Evolutionary conservation across 306 rosid genomes (phyloP).

Genomic region (Malus asiatica): DNA sequence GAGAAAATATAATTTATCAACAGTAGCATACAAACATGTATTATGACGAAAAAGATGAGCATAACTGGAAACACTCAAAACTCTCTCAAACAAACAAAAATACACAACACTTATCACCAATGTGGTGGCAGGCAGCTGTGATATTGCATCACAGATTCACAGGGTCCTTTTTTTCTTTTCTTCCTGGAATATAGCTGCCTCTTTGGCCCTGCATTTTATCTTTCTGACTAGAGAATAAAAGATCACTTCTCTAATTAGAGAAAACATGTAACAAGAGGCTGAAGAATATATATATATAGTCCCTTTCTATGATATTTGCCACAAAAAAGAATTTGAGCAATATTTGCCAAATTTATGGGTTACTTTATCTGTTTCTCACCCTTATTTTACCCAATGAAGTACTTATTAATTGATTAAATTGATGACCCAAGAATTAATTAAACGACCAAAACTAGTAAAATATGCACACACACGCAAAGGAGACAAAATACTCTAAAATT

Average conservation of each 20-base stretch:
- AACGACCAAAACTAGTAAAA: neutral
- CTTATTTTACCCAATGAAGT: neutral
- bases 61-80: too few species aligned
- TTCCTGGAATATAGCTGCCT: neutral
- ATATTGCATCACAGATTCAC: neutral
- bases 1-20: neutral
- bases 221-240: neutral
- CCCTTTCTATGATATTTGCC: too few species aligned
- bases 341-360: neutral
- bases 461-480: neutral
- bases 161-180: neutral
- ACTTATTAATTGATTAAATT: neutral
- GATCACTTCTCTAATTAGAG: neutral
- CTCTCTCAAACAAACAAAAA: neutral
- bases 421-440: neutral
- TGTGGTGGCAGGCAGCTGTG: neutral
- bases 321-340: too few species aligned
- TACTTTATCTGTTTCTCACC: neutral
- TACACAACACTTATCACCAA: neutral
- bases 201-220: neutral
- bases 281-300: neutral
- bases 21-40: neutral
- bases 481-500: neutral
- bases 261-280: neutral
- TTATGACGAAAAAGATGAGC: too few species aligned